Conservation (phyloP, 23 red algal genomes). For the Gracilaria caudata region DNA sequence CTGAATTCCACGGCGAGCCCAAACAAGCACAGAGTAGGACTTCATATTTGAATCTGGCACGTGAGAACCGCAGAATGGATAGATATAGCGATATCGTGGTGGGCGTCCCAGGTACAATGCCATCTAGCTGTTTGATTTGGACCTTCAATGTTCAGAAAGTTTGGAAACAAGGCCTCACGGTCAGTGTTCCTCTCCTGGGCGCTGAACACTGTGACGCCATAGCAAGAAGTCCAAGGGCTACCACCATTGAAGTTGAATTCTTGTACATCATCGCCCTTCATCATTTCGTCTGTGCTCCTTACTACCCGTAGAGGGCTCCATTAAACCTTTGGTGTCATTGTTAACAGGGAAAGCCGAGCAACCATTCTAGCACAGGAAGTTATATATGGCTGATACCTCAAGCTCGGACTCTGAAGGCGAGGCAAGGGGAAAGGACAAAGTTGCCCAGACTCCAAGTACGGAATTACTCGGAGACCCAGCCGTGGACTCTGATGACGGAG, state of each 20-base stretch:
- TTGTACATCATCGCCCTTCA: not conserved
- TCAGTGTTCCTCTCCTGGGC: not conserved
- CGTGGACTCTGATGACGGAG: conserved; percentile 11
- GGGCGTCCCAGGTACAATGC: not conserved
- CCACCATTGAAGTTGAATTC: too few relatives aligned
- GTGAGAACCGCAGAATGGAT: not conserved
- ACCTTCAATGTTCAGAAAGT: not conserved
- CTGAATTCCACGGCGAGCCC: not conserved
- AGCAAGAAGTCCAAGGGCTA: too few relatives aligned
- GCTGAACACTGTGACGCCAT: not conserved
- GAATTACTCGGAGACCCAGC: not conserved
- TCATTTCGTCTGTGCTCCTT: not conserved
- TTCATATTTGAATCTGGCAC: conserved; percentile 17
- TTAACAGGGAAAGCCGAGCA: not conserved
- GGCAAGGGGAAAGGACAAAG: not conserved
- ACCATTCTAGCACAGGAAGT: not conserved
- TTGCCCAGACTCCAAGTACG: not conserved
- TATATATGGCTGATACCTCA: not conserved
- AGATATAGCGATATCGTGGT: not conserved
- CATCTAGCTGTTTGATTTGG: not conserved
- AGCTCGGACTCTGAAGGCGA: not conserved
- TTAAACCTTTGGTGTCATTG: too few relatives aligned
- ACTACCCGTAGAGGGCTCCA: not conserved
- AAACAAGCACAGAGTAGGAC: not conserved
- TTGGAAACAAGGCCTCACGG: not conserved